Base-by-base conservation (phyloP, 2,329 filamentous ascomycete species). In the Cladosporium sp. region DNA sequence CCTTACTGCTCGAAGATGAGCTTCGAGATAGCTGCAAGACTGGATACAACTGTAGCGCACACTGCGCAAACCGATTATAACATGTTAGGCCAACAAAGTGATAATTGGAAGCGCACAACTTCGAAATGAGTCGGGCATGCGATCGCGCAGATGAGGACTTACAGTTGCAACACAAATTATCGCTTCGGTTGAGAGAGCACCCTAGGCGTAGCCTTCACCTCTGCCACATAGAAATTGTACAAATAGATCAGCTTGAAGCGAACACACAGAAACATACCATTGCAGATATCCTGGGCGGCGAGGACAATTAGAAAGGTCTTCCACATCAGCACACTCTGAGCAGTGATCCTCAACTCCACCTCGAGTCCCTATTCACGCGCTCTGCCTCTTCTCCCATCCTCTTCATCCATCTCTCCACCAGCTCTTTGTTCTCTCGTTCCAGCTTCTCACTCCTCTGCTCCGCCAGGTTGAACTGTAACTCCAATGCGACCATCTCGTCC, bases 401-500 rank as follows among this genome's bases (percentile, higher is more conserved):
- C 74, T 87, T 88, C 90, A 98, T 93, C 92, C 93, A 98, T 63
- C 95, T 85, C 76, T 93, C 90, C 62, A 97, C 88, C 64, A 99
- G 83, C 70, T 97, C 91, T 74, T 91, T 89, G 75, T 98, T 98
- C 76, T 98, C 95, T 66, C 84, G 85, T 75, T 88, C 86, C 68
- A 96, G 81, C 77, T 88, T 89, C 75, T 89, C 88, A 30, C 86
- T 84, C 74, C 88, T 87, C 76, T 93, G 86, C 76, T 96, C 93
- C 3, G 90, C 89, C 82, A 97, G 87, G 71, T 95, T 93, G 51
- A 97, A 83, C 78, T 98, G 91, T 70, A 98, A 83, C 70, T 93
- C 93, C 56, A 97, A 80, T 0, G 92, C 89, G 59, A 96, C 89
- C 78, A 97, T 89, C 78, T 99, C 95, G 78, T 97, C 93, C 79